Evolutionary conservation across 2,329 filamentous ascomycete species (phyloP), one percentile per base, ranked within the genome.

Genomic region (Calonectria naviculata): DNA sequence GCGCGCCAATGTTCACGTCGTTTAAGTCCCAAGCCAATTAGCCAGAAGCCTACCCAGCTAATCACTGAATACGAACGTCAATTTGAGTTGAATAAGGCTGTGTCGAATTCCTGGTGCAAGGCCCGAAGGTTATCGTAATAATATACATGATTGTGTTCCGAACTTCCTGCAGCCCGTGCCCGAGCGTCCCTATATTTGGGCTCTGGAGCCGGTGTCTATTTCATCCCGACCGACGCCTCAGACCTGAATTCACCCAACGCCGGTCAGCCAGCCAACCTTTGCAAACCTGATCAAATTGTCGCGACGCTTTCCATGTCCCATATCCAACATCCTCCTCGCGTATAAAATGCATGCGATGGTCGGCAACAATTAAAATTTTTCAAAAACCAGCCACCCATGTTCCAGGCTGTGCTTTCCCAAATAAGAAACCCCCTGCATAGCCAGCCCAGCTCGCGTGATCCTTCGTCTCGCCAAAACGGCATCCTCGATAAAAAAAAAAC

Each of bases 1-100:
- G 46, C 65, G 15, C 31, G 61, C 46, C 52, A 58, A 38, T 67
- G 60, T 26, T 63, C 70, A 56, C 47, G 29, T 71, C 54, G 36
- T 67, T 69, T 31, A 71, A 38, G 52, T 58, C 52, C n/a, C 52
- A 38, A 36, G 52, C 34, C 52, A 38, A 38, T 58, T 58, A 38
- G 52, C 31, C 52, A 38, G 13, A 5, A 31, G 19, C 26, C 24
- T 24, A 38, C 31, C 31, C 34, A 36, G 21, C 31, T 38, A 38
- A 56, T 56, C 31, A 21, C 36, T 36, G 52, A 58, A 58, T 38
- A 58, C 52, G 52, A 58, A 58, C 49, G 31, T 38, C 52, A 58
- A 58, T 58, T 58, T 58, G 31, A 58, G 36, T 58, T 38, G 15
- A 36, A 26, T 15, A 38, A 10, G n/a, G 52, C 31, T 28, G 31